Percentiles rank a stretch among this genome's conserved stretches.
These are phyloP conservation scores for Heritiera fomes DNA, from an alignment of 345 rosid genomes.

Conservation along the genomic window DNA sequence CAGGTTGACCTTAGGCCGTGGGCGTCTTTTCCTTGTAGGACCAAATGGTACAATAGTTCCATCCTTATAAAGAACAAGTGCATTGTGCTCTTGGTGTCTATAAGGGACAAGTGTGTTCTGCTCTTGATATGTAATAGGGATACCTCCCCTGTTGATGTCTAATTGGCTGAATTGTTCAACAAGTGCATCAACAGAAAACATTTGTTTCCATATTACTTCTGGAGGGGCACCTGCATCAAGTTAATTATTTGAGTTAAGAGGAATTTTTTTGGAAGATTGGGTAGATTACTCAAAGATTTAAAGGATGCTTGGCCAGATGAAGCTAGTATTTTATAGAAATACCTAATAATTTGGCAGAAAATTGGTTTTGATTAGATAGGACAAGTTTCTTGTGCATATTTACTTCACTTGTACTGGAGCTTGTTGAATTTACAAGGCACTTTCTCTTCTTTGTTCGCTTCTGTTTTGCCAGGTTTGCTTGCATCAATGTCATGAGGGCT, in stretches of 20 bases:
- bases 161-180: conserved; percentile 43
- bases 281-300: conserved; percentile 8
- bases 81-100: conserved; percentile 40
- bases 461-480: conserved; percentile 41
- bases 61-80: conserved; percentile 57
- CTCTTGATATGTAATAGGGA: conserved; percentile 23
- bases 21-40: conserved; percentile 46
- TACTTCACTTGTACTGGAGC: conserved; percentile 26
- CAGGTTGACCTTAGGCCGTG: conserved; percentile 78
- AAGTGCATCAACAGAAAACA: conserved; percentile 45
- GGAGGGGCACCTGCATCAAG: conserved; percentile 49
- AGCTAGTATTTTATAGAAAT: conserved; percentile 20
- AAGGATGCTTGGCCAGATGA: background rate
- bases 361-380: conserved; percentile 29
- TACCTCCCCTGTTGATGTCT: conserved; percentile 49
- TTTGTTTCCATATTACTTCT: conserved; percentile 41
- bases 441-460: conserved; percentile 50
- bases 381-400: conserved; percentile 39
- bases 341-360: conserved; percentile 47
- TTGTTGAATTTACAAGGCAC: conserved; percentile 32
- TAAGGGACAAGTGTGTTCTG: conserved; percentile 61
- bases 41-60: conserved; percentile 61
- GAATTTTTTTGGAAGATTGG: conserved; percentile 1
- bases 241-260: conserved; percentile 18
- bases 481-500: conserved; percentile 38